Evolutionary conservation across 208 protist genomes (phyloP).

Genomic region (Acanthamoeba culbertsoni): DNA sequence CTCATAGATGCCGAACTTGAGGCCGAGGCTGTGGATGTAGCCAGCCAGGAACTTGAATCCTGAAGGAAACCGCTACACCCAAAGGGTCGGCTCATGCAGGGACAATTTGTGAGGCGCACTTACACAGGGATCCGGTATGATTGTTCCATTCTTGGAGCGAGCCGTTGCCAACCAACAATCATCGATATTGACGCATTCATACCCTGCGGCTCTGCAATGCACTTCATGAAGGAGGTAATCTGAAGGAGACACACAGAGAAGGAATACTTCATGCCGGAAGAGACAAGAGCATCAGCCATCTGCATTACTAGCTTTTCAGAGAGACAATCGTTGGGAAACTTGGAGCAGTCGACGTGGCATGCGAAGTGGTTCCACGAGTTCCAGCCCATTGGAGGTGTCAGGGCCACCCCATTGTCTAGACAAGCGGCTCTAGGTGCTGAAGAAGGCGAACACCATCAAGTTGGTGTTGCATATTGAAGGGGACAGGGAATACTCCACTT

Average conservation of each 20-base stretch:
- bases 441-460: no score
- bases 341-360: not conserved
- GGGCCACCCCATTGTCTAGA: conserved; percentile 38
- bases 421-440: no score
- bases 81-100: not conserved
- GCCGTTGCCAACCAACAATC: conserved; percentile 36
- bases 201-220: conserved; percentile 33
- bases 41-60: conserved; percentile 65
- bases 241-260: not conserved
- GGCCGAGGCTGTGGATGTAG: conserved; percentile 60
- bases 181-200: conserved; percentile 68
- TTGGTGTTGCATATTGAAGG: no score
- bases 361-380: conserved; percentile 61
- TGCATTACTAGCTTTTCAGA: not conserved
- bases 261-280: conserved; percentile 6
- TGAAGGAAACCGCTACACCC: conserved; percentile 30
- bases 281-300: conserved; percentile 45
- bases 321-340: conserved; percentile 7
- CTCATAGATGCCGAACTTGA: conserved; percentile 66
- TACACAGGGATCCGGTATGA: conserved; percentile 45
- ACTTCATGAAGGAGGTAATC: not conserved
- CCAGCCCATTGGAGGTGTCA: conserved; percentile 39
- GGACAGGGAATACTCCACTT: no score
- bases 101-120: not conserved
- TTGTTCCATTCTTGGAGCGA: conserved; percentile 9